Percentiles rank a stretch among this genome's conserved stretches.
Conservation (phyloP, 2,329 filamentous ascomycete species). For the Fusarium nygamai region DNA sequence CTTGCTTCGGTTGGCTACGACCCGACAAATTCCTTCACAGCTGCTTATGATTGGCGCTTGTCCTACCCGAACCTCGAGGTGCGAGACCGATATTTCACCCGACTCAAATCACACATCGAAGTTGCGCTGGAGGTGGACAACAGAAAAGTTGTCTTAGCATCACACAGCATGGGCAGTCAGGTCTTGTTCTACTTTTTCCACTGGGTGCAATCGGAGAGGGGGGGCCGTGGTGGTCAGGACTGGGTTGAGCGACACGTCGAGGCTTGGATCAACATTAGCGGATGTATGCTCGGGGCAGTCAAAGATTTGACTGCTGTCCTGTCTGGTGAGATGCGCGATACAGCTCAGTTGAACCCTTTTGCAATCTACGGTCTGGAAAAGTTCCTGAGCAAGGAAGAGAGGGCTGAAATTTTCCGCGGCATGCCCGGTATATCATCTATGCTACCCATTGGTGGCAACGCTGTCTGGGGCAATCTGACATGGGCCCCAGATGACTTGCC, state of each 20-base stretch:
- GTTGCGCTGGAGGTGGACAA: conserved; percentile 76
- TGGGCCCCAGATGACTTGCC: conserved; percentile 89
- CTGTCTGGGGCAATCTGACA: conserved; percentile 90
- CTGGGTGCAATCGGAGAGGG: conserved; percentile 81
- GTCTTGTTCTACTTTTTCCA: conserved; percentile 87
- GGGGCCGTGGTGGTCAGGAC: conserved; percentile 81
- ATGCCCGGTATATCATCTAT: conserved; percentile 98
- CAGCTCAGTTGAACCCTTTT: conserved; percentile 93
- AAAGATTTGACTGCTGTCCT: conserved; percentile 92
- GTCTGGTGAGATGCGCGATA: conserved; percentile 98
- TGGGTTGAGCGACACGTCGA: conserved; percentile 95
- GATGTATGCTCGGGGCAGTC: conserved; percentile 94
- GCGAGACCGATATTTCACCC: conserved; percentile 92
- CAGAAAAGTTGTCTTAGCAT: conserved; percentile 85
- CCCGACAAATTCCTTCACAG: conserved; percentile 77
- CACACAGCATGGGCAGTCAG: conserved; percentile 98
- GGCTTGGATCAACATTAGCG: conserved; percentile 97
- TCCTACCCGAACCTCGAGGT: conserved; percentile 90
- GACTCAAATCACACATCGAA: conserved; percentile 91
- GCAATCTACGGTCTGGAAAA: conserved; percentile 97
- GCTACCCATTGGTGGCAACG: conserved; percentile 92
- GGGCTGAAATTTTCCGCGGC: conserved; percentile 91
- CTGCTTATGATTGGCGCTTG: conserved; percentile 89
- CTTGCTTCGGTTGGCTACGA: conserved; percentile 96
- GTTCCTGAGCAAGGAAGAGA: conserved; percentile 89